Base-by-base conservation (phyloP, 148 eudicot genomes). In the Fagopyrum tataricum region DNA sequence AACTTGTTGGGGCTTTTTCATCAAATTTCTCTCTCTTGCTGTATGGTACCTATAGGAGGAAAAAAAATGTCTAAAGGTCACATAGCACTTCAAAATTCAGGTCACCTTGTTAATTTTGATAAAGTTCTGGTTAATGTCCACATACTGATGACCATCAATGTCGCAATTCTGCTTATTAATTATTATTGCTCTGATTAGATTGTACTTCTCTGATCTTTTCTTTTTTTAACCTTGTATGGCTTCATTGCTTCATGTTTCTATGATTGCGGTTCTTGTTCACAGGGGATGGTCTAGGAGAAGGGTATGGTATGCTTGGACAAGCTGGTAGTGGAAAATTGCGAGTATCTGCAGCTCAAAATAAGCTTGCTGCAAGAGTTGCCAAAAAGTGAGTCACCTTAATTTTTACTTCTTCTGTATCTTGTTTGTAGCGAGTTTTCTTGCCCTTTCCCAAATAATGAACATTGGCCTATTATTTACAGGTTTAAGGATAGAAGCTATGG, bases 211-310 rank as follows among this genome's bases (percentile, higher is more conserved):
- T 18, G 14, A 14, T n/a, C n/a, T 17, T 26, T 15, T 13, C 53
- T 42, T 61, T 12, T 14, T 49, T 52, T n/a, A n/a, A 73, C 17
- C 43, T 43, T 31, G 37, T 31, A 31, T 31, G 41, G 20, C 17
- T 24, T 17, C 44, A 67, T 70, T 48, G 39, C 13, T 73, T 56
- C 48, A 74, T 14, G 52, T 79, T 70, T 79, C 71, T 40, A 4
- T 43, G 39, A 15, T 73, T 48, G 39, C 20, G 18, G 7, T 73
- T 21, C 67, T 46, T 72, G 73, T 17, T 41, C 40, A 43, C 70
- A 95, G 99, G 99, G 72, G 99, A 95, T 84, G 99, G 99, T 44
- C 80, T 95, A 68, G 99, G 99, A 56, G 99, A 91, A 83, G 99
- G 99, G 67, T 95, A 95, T 81, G 98, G 98, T 37, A 95, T 95